phyloP scores from a whole-genome alignment of 140 eudicot genomes.

The Ambrosia hybrid region DNA sequence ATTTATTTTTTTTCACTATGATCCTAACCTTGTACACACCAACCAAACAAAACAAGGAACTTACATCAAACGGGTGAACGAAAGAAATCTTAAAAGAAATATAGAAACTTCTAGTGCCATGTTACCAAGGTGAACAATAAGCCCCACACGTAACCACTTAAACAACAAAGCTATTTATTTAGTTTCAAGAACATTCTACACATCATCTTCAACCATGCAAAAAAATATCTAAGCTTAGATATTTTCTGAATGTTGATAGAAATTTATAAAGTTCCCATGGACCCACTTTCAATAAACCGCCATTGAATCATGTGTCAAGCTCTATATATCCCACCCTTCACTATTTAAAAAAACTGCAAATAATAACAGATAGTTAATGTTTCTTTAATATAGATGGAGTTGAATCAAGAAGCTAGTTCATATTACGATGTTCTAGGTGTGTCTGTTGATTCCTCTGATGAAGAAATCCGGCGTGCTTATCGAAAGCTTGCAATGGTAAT shows the following conservation, averaged over 20 bases:
- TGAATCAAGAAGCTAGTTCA: constrained; percentile 24
- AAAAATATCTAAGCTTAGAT: constrained; percentile 16
- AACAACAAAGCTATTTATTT: neutral
- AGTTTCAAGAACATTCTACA: constrained; percentile 30
- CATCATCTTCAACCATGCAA: neutral
- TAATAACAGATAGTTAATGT: no score
- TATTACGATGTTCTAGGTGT: constrained; percentile 73
- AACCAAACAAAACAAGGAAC: no score
- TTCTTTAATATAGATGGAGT: constrained; percentile 13
- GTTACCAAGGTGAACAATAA: no score
- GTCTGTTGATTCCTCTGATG: constrained; percentile 45
- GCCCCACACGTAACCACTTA: neutral
- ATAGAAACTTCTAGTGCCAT: constrained; percentile 11
- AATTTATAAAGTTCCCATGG: constrained; percentile 6
- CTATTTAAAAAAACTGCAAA: no score
- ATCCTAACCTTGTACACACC: no score
- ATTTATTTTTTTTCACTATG: no score
- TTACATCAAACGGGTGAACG: no score
- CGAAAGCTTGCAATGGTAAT: constrained; percentile 90
- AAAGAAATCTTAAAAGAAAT: no score
- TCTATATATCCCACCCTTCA: constrained; percentile 11
- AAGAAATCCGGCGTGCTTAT: constrained; percentile 83
- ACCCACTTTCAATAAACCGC: constrained; percentile 19
- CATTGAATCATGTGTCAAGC: neutral
- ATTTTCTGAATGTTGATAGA: constrained; percentile 19